Evolutionary conservation across 441 rosid genomes (phyloP).

Genomic region (Syzygium syzygioides): DNA sequence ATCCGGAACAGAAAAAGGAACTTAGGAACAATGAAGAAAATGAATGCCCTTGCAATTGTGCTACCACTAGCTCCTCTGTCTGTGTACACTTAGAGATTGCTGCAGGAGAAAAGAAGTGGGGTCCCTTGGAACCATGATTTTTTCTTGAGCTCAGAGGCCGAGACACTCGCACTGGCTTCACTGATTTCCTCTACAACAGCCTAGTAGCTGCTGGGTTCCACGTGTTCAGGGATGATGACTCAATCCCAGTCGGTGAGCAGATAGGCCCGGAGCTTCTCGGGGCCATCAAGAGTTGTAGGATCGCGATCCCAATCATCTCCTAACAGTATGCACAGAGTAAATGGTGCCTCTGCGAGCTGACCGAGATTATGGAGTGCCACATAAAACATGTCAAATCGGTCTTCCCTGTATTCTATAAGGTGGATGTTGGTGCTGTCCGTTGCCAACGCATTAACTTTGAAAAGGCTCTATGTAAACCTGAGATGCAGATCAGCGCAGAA

Average conservation of each 20-base stretch:
- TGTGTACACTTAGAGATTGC: background rate
- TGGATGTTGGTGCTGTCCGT: background rate
- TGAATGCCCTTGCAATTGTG: background rate
- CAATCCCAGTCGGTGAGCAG: background rate
- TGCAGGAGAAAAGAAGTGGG: background rate
- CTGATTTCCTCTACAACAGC: background rate
- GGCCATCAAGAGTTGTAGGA: background rate
- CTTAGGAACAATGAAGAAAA: constrained; percentile 36
- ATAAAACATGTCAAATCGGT: background rate
- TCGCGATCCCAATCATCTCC: background rate
- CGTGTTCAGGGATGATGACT: background rate
- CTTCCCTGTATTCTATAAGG: background rate
- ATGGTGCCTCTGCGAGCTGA: background rate
- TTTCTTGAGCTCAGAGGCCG: background rate
- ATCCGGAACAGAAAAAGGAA: background rate
- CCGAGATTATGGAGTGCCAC: background rate
- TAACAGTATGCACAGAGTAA: background rate
- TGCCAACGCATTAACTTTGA: background rate
- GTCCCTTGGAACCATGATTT: background rate
- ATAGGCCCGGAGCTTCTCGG: background rate
- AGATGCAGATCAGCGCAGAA: background rate
- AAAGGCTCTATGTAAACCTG: background rate
- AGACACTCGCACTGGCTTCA: background rate
- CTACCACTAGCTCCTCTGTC: background rate
- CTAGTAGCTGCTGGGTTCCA: background rate